These are phyloP conservation scores for Fonsecaea nubica DNA, from an alignment of 2,329 filamentous ascomycete genomes.

Conservation along the genomic window DNA sequence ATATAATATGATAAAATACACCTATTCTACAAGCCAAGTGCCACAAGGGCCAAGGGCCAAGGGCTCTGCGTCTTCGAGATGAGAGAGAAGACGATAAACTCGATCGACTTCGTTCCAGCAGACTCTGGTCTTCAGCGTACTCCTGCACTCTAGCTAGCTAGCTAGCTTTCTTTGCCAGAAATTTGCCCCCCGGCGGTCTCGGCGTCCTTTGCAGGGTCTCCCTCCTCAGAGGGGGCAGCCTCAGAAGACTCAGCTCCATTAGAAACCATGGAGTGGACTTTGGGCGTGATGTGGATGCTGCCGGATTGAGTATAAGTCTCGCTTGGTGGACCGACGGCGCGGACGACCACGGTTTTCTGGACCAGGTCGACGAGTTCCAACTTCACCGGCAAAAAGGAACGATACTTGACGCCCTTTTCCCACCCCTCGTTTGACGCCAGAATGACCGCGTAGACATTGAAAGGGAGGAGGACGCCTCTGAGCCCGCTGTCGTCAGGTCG, in stretches of 20 bases:
- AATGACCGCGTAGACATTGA: constrained; percentile 14
- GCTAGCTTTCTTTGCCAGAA: too few species aligned
- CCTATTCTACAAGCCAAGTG: too few species aligned
- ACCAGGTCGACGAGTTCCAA: constrained; percentile 22
- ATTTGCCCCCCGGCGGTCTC: too few species aligned
- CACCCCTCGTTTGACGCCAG: constrained; percentile 19
- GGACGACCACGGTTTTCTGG: constrained; percentile 6
- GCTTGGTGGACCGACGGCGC: constrained; percentile 22
- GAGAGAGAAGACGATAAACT: too few species aligned
- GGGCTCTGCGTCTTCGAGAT: too few species aligned
- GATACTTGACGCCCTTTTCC: constrained; percentile 11
- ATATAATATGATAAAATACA: too few species aligned
- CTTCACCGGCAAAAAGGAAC: constrained; percentile 15
- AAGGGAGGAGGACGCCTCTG: constrained; percentile 31
- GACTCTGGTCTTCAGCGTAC: too few species aligned
- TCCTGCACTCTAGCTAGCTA: too few species aligned
- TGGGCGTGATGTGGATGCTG: constrained; percentile 10
- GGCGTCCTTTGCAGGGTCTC: neutral
- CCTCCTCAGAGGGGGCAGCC: neutral
- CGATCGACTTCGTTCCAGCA: too few species aligned
- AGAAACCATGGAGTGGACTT: neutral
- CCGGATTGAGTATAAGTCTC: constrained; percentile 13
- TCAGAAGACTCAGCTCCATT: neutral
- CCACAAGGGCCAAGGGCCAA: too few species aligned
- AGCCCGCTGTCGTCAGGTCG: constrained; percentile 27